phyloP scores from a whole-genome alignment of 768 basidiomycete genomes.

The Leccinum obscurum region DNA sequence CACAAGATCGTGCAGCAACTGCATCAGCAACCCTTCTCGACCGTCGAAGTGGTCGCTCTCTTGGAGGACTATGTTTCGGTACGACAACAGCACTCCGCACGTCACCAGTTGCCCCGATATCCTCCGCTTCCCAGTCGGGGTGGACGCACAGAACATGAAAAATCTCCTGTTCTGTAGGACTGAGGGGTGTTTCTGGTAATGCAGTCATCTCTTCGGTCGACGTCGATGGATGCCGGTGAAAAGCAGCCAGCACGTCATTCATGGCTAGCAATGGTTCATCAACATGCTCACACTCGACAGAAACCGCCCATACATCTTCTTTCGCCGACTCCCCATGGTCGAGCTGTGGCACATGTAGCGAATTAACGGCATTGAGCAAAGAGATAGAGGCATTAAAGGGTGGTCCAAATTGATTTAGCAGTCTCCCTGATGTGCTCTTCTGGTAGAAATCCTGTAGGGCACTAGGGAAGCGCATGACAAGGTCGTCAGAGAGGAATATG shows the following conservation, averaged over 20 bases:
- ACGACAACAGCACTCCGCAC: conserved; percentile 12
- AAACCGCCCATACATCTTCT: conserved; percentile 22
- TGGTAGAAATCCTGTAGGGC: conserved; percentile 60
- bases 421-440: conserved; percentile 45
- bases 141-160: conserved; percentile 63
- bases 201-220: conserved; percentile 12
- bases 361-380: conserved; percentile 1
- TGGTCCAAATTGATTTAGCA: conserved; percentile 63
- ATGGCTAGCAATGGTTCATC: conserved; percentile 27
- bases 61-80: conserved; percentile 1
- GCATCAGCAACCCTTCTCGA: conserved; percentile 72
- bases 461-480: conserved; percentile 62
- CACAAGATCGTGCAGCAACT: conserved; percentile 48
- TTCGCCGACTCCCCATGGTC: conserved; percentile 6
- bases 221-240: conserved; percentile 20
- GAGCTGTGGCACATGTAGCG: conserved; percentile 3
- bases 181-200: conserved; percentile 49
- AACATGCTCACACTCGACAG: conserved; percentile 20
- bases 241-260: conserved; percentile 30
- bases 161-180: conserved; percentile 68
- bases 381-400: conserved; percentile 51
- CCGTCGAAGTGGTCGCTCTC: conserved; percentile 33
- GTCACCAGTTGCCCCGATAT: conserved; percentile 13
- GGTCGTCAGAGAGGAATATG: conserved; percentile 60
- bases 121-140: conserved; percentile 52